These are phyloP conservation scores for Trifolium dubium DNA, from an alignment of 306 rosid species.

Conservation along the genomic window DNA sequence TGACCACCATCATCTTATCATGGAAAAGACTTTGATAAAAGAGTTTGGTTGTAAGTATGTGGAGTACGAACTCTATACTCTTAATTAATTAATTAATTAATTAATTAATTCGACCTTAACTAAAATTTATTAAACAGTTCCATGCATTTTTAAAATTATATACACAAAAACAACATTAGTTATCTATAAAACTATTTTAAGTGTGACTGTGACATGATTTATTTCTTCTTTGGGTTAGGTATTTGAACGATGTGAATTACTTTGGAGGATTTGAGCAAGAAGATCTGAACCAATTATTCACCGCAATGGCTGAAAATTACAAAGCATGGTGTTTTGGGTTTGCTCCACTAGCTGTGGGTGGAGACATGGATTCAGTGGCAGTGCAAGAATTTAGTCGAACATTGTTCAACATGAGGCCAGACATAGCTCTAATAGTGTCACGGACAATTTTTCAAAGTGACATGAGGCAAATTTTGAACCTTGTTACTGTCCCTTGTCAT, in stretches of 20 bases:
- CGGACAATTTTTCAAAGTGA: conserved; percentile 76
- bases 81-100: too few species aligned
- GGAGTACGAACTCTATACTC: too few species aligned
- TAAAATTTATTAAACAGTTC: too few species aligned
- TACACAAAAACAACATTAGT: background rate
- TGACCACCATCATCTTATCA: too few species aligned
- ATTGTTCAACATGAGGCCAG: conserved; percentile 89
- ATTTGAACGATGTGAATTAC: conserved; percentile 75
- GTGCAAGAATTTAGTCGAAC: conserved; percentile 91
- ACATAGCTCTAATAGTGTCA: conserved; percentile 70
- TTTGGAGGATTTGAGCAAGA: conserved; percentile 86
- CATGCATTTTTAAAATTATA: too few species aligned
- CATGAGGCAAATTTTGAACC: conserved; percentile 57
- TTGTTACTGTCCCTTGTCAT: conserved; percentile 72
- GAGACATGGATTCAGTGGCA: conserved; percentile 86
- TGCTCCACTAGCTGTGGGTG: conserved; percentile 83
- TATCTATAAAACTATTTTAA: background rate
- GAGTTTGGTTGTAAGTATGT: too few species aligned
- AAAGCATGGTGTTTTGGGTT: conserved; percentile 88
- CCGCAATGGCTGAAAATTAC: conserved; percentile 71
- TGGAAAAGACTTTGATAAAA: too few species aligned
- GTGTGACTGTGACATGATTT: background rate
- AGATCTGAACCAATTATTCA: conserved; percentile 67
- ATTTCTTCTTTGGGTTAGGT: conserved; percentile 45
- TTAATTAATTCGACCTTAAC: too few species aligned